Conservation (phyloP, 352 stramenopile genomes). For the Pythium oligandrum region DNA sequence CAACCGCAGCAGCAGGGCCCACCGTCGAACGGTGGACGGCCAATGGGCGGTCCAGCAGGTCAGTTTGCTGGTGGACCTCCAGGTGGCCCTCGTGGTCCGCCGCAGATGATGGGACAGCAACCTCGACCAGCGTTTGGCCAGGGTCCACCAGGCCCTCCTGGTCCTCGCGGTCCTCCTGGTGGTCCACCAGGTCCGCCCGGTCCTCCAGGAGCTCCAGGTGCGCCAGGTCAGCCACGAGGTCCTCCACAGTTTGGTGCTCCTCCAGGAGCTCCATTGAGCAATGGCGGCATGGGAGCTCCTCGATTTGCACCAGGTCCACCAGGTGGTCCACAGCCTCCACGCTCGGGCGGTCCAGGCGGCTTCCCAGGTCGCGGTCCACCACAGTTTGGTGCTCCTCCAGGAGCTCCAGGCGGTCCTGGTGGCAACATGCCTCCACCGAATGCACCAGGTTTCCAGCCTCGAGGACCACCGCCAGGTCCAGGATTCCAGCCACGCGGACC, state of each 20-base stretch:
- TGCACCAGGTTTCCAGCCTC: conserved; percentile 21
- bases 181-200: conserved; percentile 1
- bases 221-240: neutral
- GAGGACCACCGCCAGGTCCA: conserved; percentile 2
- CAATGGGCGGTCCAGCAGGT: neutral
- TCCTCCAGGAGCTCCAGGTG: conserved; percentile 4
- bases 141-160: conserved; percentile 2
- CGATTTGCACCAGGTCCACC: conserved; percentile 13
- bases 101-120: conserved; percentile 7
- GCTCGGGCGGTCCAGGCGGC: conserved; percentile 14
- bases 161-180: neutral
- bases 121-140: conserved; percentile 17
- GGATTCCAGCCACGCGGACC: conserved; percentile 10
- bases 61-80: neutral
- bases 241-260: conserved; percentile 11
- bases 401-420: neutral
- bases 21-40: neutral
- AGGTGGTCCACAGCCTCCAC: conserved; percentile 9
- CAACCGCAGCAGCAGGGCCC: conserved; percentile 15
- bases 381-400: conserved; percentile 7
- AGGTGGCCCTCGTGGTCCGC: conserved; percentile 6
- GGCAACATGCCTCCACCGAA: conserved; percentile 3
- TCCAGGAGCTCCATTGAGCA: conserved; percentile 11
- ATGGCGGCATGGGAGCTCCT: conserved; percentile 9
- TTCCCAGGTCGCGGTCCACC: conserved; percentile 15